Percentiles rank a stretch among this genome's conserved stretches.
These are phyloP conservation scores for Anthostomella pinea DNA, from an alignment of 2,329 filamentous ascomycete genomes.

Conservation along the genomic window DNA sequence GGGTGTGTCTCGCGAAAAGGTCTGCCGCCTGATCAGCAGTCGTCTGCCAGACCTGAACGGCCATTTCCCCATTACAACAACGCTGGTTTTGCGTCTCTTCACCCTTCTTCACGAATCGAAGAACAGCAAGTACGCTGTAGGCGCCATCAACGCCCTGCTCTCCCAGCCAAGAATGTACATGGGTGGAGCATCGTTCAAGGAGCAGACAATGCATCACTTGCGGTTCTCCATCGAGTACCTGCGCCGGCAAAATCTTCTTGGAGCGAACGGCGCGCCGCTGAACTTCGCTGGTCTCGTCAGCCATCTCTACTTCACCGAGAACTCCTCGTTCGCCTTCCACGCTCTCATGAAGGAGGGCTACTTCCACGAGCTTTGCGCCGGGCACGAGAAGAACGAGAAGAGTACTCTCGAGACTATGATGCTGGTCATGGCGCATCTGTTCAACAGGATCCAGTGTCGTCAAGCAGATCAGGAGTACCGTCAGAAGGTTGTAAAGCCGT, in stretches of 20 bases:
- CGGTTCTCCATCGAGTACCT: constrained; percentile 81
- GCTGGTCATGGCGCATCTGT: constrained; percentile 1
- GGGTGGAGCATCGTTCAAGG: constrained; percentile 64
- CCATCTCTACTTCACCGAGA: constrained; percentile 75
- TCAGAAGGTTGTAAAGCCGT: not conserved
- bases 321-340: constrained; percentile 74
- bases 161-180: constrained; percentile 69
- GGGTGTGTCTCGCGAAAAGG: constrained; percentile 62
- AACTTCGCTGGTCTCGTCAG: constrained; percentile 70
- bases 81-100: constrained; percentile 66
- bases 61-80: constrained; percentile 75
- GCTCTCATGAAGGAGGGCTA: constrained; percentile 69
- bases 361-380: constrained; percentile 60
- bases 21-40: too few relatives aligned
- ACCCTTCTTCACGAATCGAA: constrained; percentile 65
- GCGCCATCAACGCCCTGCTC: constrained; percentile 63
- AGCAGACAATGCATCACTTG: constrained; percentile 71
- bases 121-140: constrained; percentile 58
- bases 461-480: not conserved
- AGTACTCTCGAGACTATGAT: too few relatives aligned
- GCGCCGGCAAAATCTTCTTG: constrained; percentile 64
- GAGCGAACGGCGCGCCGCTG: constrained; percentile 57
- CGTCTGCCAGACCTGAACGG: constrained; percentile 73
- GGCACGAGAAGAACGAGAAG: too few relatives aligned
- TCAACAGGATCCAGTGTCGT: not conserved